These are phyloP conservation scores for Cinnamomum chago DNA, from an alignment of 164 flowering plant species.

Conservation along the genomic window DNA sequence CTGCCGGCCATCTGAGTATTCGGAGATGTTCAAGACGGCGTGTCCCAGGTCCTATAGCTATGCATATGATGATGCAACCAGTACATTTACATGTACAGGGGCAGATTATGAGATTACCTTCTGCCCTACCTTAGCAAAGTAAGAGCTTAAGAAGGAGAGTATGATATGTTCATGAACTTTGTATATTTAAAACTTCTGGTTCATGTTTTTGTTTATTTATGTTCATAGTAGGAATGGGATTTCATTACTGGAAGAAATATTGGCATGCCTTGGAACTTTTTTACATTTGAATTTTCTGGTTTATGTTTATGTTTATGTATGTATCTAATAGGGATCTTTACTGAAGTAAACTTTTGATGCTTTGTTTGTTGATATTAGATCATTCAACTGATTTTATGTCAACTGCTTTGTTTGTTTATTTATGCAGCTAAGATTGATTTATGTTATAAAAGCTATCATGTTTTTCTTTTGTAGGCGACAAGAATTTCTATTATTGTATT, in stretches of 20 bases:
- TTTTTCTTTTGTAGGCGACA: not conserved
- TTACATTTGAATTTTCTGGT: too few species aligned
- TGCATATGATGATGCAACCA: conserved; percentile 57
- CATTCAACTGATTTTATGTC: not conserved
- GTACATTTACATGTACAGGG: conserved; percentile 59
- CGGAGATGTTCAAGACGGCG: conserved; percentile 51
- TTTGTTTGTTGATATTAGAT: not conserved
- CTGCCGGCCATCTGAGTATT: conserved; percentile 57
- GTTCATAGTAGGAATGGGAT: too few species aligned
- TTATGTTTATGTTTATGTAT: too few species aligned
- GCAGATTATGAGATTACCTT: conserved; percentile 54
- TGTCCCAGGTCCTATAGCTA: conserved; percentile 69
- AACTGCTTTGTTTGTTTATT: too few species aligned
- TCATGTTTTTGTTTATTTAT: not conserved
- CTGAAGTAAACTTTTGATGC: not conserved
- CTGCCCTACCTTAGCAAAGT: not conserved
- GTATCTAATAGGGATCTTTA: too few species aligned
- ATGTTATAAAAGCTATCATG: too few species aligned
- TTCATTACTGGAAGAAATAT: too few species aligned
- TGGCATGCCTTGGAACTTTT: too few species aligned
- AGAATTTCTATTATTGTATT: not conserved
- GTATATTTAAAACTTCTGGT: not conserved
- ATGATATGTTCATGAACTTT: not conserved
- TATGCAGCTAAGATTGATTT: too few species aligned
- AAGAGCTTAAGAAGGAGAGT: not conserved